Evolutionary conservation across 2,329 filamentous ascomycete species (phyloP), one percentile per base, ranked within the genome.

Genomic region (Trematosphaeria pertusa): DNA sequence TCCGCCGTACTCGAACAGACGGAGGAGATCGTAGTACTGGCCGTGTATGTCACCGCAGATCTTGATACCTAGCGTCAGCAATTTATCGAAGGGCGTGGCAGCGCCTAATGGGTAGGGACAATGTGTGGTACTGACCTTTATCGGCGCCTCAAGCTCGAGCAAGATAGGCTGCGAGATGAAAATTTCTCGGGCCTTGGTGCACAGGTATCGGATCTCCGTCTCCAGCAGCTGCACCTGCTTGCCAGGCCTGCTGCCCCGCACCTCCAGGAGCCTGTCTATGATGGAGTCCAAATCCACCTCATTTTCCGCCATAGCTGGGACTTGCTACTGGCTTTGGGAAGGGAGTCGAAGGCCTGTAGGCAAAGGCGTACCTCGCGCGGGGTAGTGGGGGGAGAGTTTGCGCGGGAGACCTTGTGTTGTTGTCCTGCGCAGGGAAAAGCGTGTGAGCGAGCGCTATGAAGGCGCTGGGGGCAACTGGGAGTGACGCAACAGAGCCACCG

Each of bases 41-140:
- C 94, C 94, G 76, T 97, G 94, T 64, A 99, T 97, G 78, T 97
- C 94, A 77, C 94, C 94, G 76, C 93, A 97, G 71, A 99, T 99
- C 94, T 99, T 69, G 14, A 26, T 26, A 38, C 30, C 11, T 21
- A 10, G 18, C 45, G 49, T 67, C 47, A 63, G 57, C 42, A 39
- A 12, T n/a, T 34, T 9, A 37, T 20, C 41, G 37, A 30, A n/a
- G 48, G 31, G 40, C 37, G 39, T 36, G 19, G 24, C 21, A 38
- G 36, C 18, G 38, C 53, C 37, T 8, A 12, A 7, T 8, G 24
- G 24, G 22, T 19, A 31, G 21, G 43, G 21, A 33, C 19, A 22
- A n/a, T n/a, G n/a, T n/a, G n/a, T n/a, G 21, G 15, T 38, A 72
- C 81, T 66, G 82, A 96, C 93, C 91, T 99, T 99, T 78, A 99